These are phyloP conservation scores for Discostella pseudostelligera DNA, from an alignment of 108 stramenopile genomes.

Conservation along the genomic window DNA sequence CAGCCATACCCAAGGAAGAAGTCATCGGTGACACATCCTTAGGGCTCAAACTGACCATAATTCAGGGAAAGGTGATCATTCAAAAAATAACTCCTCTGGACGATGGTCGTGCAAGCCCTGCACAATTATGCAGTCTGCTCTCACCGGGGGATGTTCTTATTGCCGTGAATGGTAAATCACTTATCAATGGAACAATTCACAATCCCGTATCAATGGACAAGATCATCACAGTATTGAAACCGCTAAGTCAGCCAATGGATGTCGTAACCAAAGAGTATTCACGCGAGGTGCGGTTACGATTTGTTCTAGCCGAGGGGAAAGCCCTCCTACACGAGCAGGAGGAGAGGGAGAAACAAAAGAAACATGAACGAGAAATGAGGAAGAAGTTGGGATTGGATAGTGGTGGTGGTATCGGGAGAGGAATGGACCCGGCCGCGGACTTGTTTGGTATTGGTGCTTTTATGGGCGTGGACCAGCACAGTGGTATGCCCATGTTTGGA, in stretches of 20 bases:
- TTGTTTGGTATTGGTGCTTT: conserved; percentile 59
- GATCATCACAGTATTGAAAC: conserved; percentile 60
- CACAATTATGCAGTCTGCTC: conserved; percentile 72
- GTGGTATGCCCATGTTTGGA: conserved; percentile 63
- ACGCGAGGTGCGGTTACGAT: conserved; percentile 59
- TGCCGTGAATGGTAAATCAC: conserved; percentile 60
- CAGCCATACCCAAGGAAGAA: conserved; percentile 44
- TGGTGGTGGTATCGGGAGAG: conserved; percentile 2
- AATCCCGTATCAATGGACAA: conserved; percentile 61
- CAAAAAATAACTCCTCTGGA: conserved; percentile 62
- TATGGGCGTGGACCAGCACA: conserved; percentile 83
- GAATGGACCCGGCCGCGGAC: conserved; percentile 47
- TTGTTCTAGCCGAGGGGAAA: conserved; percentile 62
- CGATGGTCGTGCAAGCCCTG: conserved; percentile 81
- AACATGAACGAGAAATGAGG: conserved; percentile 15
- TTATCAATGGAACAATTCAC: conserved; percentile 52
- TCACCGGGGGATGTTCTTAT: conserved; percentile 75
- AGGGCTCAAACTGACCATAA: conserved; percentile 76
- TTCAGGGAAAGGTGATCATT: conserved; percentile 82
- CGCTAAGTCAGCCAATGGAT: conserved; percentile 64
- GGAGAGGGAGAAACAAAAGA: conserved; percentile 44
- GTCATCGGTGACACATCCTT: conserved; percentile 76
- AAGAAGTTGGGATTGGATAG: conserved; percentile 40
- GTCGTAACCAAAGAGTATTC: conserved; percentile 47
- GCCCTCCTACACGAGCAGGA: conserved; percentile 45